Evolutionary conservation across 495 filamentous ascomycete genomes (phyloP), one percentile per base, ranked within the genome.

Genomic region (Talaromyces borbonicus): DNA sequence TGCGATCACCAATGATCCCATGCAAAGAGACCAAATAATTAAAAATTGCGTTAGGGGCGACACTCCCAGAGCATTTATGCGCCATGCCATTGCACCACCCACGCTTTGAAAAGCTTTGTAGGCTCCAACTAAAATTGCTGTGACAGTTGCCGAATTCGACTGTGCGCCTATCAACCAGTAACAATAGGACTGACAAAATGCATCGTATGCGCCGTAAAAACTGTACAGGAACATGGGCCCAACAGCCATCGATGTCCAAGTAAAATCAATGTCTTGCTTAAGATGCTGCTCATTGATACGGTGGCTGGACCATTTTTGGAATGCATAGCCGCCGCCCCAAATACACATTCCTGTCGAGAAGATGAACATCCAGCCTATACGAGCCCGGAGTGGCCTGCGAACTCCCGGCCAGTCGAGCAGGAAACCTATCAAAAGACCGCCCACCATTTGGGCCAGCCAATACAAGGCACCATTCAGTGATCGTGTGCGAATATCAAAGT

Each of bases 91-190:
- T 6, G 86, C 86, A 12, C 81, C 79, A 37, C 87, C 90, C 2
- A 84, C 80, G n/a, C 81, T 85, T 63, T 95, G 88, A 54, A 96
- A 83, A 35, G 84, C 84, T 56, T 93, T 93, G 72, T 95, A 95
- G 63, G 87, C 93, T 33, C 90, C 90, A n/a, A 87, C 80, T 50
- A 90, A 79, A 65, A 93, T 88, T 57, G 90, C 90, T 4, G 87
- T 75, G 53, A 84, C 87, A 50, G 85, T 82, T 23, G 84, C 79
- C 12, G 87, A 88, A 66, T 95, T 94, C 51, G 83, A 87, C 31
- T 85, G 71, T 4, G 90, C 78, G 30, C 90, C 90, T 77, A 96
- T 89, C n/a, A 69, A 44, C 87, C 87, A 93, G 71, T 93, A 93
- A 49, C 89, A 83, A 56, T 67, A 79, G 2, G 84, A 87, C 60